phyloP scores from a whole-genome alignment of 495 filamentous ascomycete genomes.

The Massariosphaeria phaeospora region DNA sequence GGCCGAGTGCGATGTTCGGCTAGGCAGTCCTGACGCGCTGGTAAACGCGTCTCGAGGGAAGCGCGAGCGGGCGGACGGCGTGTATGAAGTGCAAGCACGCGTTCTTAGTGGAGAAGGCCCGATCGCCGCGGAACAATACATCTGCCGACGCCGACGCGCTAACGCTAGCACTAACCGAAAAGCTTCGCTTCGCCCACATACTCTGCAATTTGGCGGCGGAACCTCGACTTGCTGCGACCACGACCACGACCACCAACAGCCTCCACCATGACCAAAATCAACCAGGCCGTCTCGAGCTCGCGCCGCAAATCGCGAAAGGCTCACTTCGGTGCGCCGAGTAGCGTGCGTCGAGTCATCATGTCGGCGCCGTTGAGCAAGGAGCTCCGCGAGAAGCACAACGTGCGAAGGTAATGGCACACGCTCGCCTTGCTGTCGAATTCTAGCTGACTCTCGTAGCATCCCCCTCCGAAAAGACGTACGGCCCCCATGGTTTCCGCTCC shows the following conservation, averaged over 20 bases:
- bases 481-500: background rate
- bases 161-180: too few species aligned
- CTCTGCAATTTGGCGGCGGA: background rate
- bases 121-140: too few species aligned
- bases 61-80: too few species aligned
- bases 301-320: conserved; percentile 96
- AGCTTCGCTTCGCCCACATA: too few species aligned
- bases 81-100: too few species aligned
- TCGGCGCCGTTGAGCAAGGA: conserved; percentile 85
- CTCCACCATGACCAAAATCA: conserved; percentile 54
- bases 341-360: conserved; percentile 88
- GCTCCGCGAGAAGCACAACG: conserved; percentile 91
- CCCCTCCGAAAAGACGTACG: conserved; percentile 83
- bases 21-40: too few species aligned
- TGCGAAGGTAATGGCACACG: conserved; percentile 45
- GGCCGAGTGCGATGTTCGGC: too few species aligned
- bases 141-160: too few species aligned
- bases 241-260: conserved; percentile 19
- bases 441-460: conserved; percentile 73
- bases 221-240: conserved; percentile 16
- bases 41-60: too few species aligned
- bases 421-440: background rate
- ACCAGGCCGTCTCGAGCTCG: conserved; percentile 47
- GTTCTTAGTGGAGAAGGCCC: too few species aligned
- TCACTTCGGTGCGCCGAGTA: conserved; percentile 89